A percentile compares a stretch with the other conserved stretches of the same genome.
Conservation (phyloP, 2,329 filamentous ascomycete genomes). For the Dendrostoma leiphaemia region DNA sequence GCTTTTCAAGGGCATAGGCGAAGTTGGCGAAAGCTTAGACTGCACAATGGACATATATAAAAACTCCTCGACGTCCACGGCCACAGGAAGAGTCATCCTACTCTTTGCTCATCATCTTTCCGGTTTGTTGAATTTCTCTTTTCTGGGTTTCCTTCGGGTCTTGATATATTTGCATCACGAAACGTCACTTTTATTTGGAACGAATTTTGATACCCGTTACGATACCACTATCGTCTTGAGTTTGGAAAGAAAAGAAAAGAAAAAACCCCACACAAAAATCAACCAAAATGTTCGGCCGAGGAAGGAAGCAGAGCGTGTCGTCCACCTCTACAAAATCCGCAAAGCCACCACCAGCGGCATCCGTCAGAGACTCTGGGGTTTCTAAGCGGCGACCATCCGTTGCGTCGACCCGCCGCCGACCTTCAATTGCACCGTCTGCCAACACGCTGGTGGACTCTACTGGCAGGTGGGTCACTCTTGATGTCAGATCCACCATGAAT, state of each 20-base stretch:
- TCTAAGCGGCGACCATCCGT: slow-evolving; percentile 52
- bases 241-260: neutral
- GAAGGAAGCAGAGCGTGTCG: slow-evolving; percentile 19
- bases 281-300: slow-evolving; percentile 18
- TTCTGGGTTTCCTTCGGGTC: slow-evolving; percentile 15
- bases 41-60: slow-evolving; percentile 1
- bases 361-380: slow-evolving; percentile 50
- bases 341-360: slow-evolving; percentile 54
- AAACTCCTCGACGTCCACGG: neutral
- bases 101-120: neutral
- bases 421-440: slow-evolving; percentile 44
- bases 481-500: slow-evolving; percentile 35
- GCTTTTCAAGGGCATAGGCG: slow-evolving; percentile 7
- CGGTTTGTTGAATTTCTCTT: slow-evolving; percentile 14
- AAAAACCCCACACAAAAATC: neutral
- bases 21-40: slow-evolving; percentile 9
- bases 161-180: slow-evolving; percentile 17
- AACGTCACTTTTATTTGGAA: slow-evolving; percentile 4
- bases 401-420: slow-evolving; percentile 40
- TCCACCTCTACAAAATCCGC: slow-evolving; percentile 35
- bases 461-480: slow-evolving; percentile 35
- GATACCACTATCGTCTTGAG: neutral
- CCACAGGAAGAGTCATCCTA: neutral
- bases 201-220: slow-evolving; percentile 6
- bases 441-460: slow-evolving; percentile 34